Base-by-base conservation (phyloP, 352 stramenopile genomes). In the Peronosclerospora sorghi region DNA sequence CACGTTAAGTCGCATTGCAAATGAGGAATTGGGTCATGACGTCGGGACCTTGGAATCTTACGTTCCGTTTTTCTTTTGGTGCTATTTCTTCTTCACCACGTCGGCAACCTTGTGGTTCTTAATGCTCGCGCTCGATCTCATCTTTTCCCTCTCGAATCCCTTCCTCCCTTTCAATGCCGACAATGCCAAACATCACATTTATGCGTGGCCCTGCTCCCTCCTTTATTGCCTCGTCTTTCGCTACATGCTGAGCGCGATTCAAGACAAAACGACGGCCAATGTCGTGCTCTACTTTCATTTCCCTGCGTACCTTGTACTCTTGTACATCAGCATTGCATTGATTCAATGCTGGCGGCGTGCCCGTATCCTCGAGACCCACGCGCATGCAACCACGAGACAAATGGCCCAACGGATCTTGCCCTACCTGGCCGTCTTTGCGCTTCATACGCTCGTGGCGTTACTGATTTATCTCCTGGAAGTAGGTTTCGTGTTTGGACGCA, bases 381-480 rank as follows among this genome's bases (percentile, higher is more conserved):
- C 79, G 5, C 79, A 91, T 48, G 65, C 64, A 8, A 87, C 79
- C 14, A 91, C 79, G 24, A 61, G 73, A 7, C 61, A 62, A 37
- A 91, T 91, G 79, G 74, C 79, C n/a, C 85, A 87, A 49, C 73
- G 77, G 40, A 91, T 91, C 37, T 24, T 87, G 41, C 79, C 79
- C 1, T 91, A 87, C 49, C 51, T 91, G 5, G 64, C 56, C 0
- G 62, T 91, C 0, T 91, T 89, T 51, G 66, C 59, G 0, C 27
- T 46, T 3, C 71, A 75, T 49, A 83, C 70, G 17, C 20, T 54
- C 12, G 45, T 82, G 21, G 53, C 55, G 0, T 67, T 91, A 24
- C 38, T 59, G 5, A 45, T 91, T 6, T 88, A 83, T 38, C 13
- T 83, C 2, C 35, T 69, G 5, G 53, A 86, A 40, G 32, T 80